These are phyloP conservation scores for Zymoseptoria pseudotritici DNA, from an alignment of 2,329 filamentous ascomycete genomes.

Conservation along the genomic window DNA sequence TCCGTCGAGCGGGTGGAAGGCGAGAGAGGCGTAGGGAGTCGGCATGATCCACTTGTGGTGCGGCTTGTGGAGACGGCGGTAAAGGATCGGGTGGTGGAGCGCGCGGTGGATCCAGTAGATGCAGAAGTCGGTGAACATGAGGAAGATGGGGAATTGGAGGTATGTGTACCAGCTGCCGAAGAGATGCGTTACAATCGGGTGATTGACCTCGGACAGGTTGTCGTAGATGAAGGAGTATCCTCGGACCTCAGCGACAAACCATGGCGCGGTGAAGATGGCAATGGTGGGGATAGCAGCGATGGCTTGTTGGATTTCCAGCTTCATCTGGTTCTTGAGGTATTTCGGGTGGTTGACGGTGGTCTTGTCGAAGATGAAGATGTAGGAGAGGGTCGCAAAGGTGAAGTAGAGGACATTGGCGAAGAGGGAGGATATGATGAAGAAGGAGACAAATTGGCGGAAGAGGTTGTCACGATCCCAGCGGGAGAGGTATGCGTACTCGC, in stretches of 20 bases:
- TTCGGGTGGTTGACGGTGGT: slow-evolving; percentile 81
- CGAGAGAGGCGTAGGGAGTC: slow-evolving; percentile 83
- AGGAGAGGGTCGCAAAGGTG: slow-evolving; percentile 72
- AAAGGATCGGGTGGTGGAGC: slow-evolving; percentile 70
- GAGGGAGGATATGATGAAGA: slow-evolving; percentile 83
- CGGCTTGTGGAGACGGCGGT: slow-evolving; percentile 89
- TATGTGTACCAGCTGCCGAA: slow-evolving; percentile 49
- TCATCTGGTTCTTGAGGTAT: slow-evolving; percentile 89
- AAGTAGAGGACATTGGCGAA: slow-evolving; percentile 84
- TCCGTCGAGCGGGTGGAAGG: slow-evolving; percentile 91
- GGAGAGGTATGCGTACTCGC: slow-evolving; percentile 71
- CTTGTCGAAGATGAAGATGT: slow-evolving; percentile 87
- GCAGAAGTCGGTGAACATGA: slow-evolving; percentile 79
- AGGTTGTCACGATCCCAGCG: slow-evolving; percentile 69
- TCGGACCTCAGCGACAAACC: slow-evolving; percentile 75
- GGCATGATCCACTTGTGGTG: slow-evolving; percentile 99
- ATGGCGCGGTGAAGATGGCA: slow-evolving; percentile 70
- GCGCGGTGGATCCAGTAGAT: slow-evolving; percentile 90
- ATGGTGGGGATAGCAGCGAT: slow-evolving; percentile 71
- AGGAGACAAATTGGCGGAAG: slow-evolving; percentile 62
- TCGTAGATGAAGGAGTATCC: slow-evolving; percentile 87
- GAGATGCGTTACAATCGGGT: slow-evolving; percentile 24
- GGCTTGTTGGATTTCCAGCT: slow-evolving; percentile 76
- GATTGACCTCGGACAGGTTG: slow-evolving; percentile 26
- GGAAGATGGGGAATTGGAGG: slow-evolving; percentile 79